These are phyloP conservation scores for Huntiella moniliformis DNA, from an alignment of 2,329 filamentous ascomycete species.

Conservation along the genomic window DNA sequence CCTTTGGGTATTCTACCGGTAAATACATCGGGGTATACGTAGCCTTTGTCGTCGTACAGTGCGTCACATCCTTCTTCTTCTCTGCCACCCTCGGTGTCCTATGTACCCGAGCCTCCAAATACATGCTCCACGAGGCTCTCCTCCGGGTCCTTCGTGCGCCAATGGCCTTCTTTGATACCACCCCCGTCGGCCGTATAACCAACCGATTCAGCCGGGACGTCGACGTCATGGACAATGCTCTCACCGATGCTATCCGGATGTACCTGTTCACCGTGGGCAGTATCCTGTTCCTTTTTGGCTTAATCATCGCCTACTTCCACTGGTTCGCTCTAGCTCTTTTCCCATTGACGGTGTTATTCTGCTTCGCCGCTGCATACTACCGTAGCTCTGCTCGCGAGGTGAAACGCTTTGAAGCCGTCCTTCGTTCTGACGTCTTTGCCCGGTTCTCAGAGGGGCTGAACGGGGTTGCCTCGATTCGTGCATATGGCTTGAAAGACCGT, in stretches of 20 bases:
- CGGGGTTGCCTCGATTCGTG: conserved; percentile 68
- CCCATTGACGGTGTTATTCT: conserved; percentile 54
- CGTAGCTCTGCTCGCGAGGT: conserved; percentile 79
- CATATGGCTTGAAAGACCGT: conserved; percentile 63
- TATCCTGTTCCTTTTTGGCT: conserved; percentile 65
- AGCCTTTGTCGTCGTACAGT: conserved; percentile 51
- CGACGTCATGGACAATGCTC: conserved; percentile 86
- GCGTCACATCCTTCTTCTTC: conserved; percentile 61
- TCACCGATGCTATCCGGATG: conserved; percentile 81
- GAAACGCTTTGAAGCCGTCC: conserved; percentile 80
- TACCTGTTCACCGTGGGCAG: conserved; percentile 72
- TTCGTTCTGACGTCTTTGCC: conserved; percentile 75
- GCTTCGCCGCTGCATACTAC: conserved; percentile 75
- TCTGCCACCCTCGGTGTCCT: conserved; percentile 59
- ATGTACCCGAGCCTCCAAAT: conserved; percentile 65
- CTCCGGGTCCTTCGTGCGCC: conserved; percentile 51
- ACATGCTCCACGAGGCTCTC: conserved; percentile 66
- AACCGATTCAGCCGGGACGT: conserved; percentile 94
- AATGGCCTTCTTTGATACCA: conserved; percentile 96
- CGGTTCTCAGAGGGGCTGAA: conserved; percentile 79
- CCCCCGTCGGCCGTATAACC: conserved; percentile 81
- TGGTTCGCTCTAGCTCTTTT: conserved; percentile 53
- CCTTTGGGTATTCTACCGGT: conserved; percentile 47
- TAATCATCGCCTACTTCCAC: conserved; percentile 91
- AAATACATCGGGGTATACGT: conserved; percentile 57